Conservation (phyloP, 1,284 basidiomycete species). For the Athelia psychrophila region DNA sequence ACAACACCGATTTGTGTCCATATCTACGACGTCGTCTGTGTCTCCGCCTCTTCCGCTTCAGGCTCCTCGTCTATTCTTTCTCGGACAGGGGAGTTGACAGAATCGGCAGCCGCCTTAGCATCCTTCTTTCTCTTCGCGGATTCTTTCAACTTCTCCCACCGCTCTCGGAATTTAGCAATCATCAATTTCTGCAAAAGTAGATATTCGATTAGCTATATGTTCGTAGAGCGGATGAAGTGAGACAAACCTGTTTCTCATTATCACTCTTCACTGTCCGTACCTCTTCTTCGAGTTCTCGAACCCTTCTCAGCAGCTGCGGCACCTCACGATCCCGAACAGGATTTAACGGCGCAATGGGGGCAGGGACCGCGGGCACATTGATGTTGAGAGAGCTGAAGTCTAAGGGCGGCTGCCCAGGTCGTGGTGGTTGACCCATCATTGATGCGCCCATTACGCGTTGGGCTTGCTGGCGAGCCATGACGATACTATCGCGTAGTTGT, state of each 20-base stretch:
- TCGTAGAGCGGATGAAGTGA: constrained; percentile 10
- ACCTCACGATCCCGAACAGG: constrained; percentile 53
- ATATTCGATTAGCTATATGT: neutral
- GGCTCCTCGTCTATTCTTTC: constrained; percentile 78
- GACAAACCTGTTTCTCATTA: constrained; percentile 77
- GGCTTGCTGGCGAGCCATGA: constrained; percentile 74
- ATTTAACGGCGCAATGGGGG: constrained; percentile 49
- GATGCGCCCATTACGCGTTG: constrained; percentile 75
- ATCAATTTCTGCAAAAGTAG: constrained; percentile 66
- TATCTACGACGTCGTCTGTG: neutral
- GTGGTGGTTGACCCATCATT: constrained; percentile 42
- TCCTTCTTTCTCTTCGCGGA: constrained; percentile 85
- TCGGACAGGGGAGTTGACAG: constrained; percentile 43
- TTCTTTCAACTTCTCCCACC: constrained; percentile 88
- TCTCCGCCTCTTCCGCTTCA: constrained; percentile 60
- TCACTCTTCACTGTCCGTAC: constrained; percentile 60
- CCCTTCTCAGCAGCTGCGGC: constrained; percentile 59
- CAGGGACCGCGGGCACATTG: constrained; percentile 44
- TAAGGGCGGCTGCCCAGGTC: constrained; percentile 28
- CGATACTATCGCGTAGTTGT: constrained; percentile 74
- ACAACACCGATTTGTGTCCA: too few species aligned
- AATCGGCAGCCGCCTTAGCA: constrained; percentile 62
- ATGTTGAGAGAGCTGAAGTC: constrained; percentile 55
- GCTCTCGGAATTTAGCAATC: constrained; percentile 80
- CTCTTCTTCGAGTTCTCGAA: constrained; percentile 69